Conservation (phyloP, 2,329 filamentous ascomycete species). For the Herpotrichia juniperi region DNA sequence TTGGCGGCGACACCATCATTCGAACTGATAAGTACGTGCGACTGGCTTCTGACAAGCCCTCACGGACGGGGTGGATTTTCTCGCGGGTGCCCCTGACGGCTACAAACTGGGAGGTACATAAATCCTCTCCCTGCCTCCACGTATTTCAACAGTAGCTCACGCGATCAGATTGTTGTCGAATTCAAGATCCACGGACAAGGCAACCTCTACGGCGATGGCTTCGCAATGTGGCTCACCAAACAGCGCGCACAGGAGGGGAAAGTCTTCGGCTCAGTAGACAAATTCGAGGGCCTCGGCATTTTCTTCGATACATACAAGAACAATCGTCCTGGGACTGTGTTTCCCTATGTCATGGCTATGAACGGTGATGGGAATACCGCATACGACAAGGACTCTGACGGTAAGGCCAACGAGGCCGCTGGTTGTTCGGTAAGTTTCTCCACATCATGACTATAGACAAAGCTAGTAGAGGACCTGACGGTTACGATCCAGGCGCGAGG, state of each 20-base stretch:
- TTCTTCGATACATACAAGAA: constrained; percentile 99
- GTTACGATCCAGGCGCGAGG: constrained; percentile 69
- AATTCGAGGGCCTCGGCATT: constrained; percentile 91
- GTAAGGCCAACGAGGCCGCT: constrained; percentile 89
- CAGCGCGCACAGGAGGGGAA: constrained; percentile 79
- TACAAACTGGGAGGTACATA: constrained; percentile 87
- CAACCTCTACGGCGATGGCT: constrained; percentile 91
- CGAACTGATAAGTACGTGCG: constrained; percentile 82
- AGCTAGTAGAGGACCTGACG: not conserved
- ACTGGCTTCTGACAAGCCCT: constrained; percentile 86
- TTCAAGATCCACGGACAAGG: constrained; percentile 92
- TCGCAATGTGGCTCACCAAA: constrained; percentile 98
- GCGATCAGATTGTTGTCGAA: constrained; percentile 78
- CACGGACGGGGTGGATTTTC: constrained; percentile 91
- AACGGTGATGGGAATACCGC: constrained; percentile 84
- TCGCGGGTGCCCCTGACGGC: constrained; percentile 93
- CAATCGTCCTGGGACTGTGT: constrained; percentile 91
- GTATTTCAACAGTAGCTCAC: constrained; percentile 25
- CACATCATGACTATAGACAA: not conserved
- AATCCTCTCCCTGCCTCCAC: not conserved
- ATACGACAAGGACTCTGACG: constrained; percentile 94
- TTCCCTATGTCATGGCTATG: constrained; percentile 99
- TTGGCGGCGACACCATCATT: constrained; percentile 92
- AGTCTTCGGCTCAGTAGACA: constrained; percentile 87
- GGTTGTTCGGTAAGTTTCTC: constrained; percentile 75